Base-by-base conservation (phyloP, 1,284 basidiomycete genomes). In the Apiotrichum montevideense region DNA sequence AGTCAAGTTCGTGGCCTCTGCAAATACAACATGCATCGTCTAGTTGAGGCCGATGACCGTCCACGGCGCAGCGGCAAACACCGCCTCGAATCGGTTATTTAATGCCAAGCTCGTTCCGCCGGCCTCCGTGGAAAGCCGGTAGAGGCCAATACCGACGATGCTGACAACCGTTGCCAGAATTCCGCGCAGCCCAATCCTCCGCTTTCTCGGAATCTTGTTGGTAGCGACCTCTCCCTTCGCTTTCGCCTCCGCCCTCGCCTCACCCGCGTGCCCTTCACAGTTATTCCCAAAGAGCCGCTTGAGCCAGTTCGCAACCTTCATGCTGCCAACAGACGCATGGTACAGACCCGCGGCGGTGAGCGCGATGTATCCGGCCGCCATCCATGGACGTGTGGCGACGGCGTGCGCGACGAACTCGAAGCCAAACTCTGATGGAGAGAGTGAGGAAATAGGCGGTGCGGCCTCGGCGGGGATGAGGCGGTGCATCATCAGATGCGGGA, bases 391-490 rank as follows among this genome's bases (percentile, higher is more conserved):
- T 14, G 56, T 61, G 3, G 46, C 51, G 21, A 72, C 47, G 5
- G 66, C 66, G 61, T 71, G 71, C 1, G 66, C 68, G 8, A 71
- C 71, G 55, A 70, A 75, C 42, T 73, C 70, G 59, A 68, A 74
- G 4, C 66, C 69, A 4, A 75, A 61, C 54, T 76, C 74, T 14
- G 59, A 58, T 9, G 73, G 73, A 0, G 64, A 66, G 2, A 75
- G 61, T 2, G 51, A 44, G 6, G 53, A 55, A 21, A 74, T 72
- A 6, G 73, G 68, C 34, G 67, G 55, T 5, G 34, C 13, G 7
- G 63, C 42, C 2, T 51, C 55, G 5, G 66, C 58, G 32, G 73
- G 73, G 44, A 68, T 63, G 9, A 73, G 13, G 6, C 73, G 68
- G 59, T 76, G 67, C 3, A 68, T 63, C 9, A 69, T 37, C 33